Evolutionary conservation across 108 stramenopile species (phyloP), one percentile per base, ranked within the genome.

Genomic region (Pseudonitzschia pungens): DNA sequence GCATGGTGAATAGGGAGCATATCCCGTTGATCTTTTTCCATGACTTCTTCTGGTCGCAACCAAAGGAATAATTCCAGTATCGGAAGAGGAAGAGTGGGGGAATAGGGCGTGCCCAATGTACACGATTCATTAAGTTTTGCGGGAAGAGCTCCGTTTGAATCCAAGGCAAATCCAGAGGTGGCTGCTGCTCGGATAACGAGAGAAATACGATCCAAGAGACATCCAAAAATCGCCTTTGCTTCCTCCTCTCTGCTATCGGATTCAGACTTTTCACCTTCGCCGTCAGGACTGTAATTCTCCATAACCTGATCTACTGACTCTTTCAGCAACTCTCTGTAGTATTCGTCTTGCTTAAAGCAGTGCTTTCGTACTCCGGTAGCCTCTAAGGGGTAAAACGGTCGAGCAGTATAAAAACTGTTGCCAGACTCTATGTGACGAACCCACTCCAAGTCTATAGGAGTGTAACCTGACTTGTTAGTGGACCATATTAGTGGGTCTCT

Each of bases 361-460:
- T 66, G 44, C 21, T 68, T 60, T 28, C 68, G 40, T 15, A 68
- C 32, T 18, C 75, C 78, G 42, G 41, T 42, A 8, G 70, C 54
- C 22, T 79, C 71, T 16, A 76, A 33, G 8, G 78, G 78, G 32
- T 68, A 74, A 48, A 78, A 78, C 0, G 70, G 29, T 7, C 71
- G 64, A 6, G 66, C 43, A 36, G 36, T 66, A 40, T 28, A 64
- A 15, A 79, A 67, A 15, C 71, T 56, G 10, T 58, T 29, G 26
- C 77, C 75, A 11, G 56, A 74, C 54, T 85, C 84, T 41, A 79
- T 66, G 22, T 79, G 75, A 51, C 74, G 69, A 15, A 85, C 68
- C 84, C 84, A 85, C 54, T 72, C 77, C 27, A 85, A 57, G 67
- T 85, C 84, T 31, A 79, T 40, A n/a, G 84, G 75, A 27, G 77